A percentile compares a stretch with the other conserved stretches of the same genome.
phyloP scores from a whole-genome alignment of 768 basidiomycete species.

The Pulveroboletus sp. region DNA sequence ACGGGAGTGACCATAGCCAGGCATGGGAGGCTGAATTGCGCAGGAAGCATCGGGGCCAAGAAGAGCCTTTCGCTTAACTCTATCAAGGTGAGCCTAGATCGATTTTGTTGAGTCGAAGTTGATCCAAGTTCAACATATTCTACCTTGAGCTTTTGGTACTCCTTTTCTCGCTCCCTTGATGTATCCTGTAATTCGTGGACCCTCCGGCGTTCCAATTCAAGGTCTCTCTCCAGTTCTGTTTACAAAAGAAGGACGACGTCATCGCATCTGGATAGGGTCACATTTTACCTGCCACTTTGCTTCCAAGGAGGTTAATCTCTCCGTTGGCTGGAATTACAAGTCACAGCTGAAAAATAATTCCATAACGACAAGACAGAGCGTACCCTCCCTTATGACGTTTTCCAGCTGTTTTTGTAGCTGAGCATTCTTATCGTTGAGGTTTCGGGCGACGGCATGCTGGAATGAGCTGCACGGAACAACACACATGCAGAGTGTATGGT shows the following conservation, averaged over 20 bases:
- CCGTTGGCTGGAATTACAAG: slow-evolving; percentile 54
- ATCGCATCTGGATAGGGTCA: not conserved
- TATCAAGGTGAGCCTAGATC: slow-evolving; percentile 67
- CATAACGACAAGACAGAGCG: not conserved
- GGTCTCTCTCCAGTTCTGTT: slow-evolving; percentile 72
- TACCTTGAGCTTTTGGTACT: slow-evolving; percentile 84
- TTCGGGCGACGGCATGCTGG: slow-evolving; percentile 78
- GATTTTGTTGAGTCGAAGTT: not conserved
- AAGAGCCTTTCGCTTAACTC: slow-evolving; percentile 75
- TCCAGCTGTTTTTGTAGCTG: slow-evolving; percentile 83
- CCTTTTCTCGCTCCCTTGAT: slow-evolving; percentile 74
- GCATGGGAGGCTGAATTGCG: slow-evolving; percentile 13
- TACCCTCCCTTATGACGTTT: slow-evolving; percentile 82
- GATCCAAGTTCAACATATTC: not conserved
- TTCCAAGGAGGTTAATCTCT: slow-evolving; percentile 64
- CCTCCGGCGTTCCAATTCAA: slow-evolving; percentile 75
- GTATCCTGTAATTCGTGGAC: slow-evolving; percentile 69
- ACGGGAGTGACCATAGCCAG: slow-evolving; percentile 13
- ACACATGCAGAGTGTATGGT: not conserved
- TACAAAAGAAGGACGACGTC: slow-evolving; percentile 3
- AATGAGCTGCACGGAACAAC: slow-evolving; percentile 42
- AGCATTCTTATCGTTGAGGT: slow-evolving; percentile 75
- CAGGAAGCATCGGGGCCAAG: slow-evolving; percentile 41
- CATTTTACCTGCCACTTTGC: slow-evolving; percentile 57
- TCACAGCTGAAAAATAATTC: not conserved